A percentile compares a stretch with the other conserved stretches of the same genome.
Conservation (phyloP, 352 stramenopile genomes). For the Thalassiosira hispida region DNA sequence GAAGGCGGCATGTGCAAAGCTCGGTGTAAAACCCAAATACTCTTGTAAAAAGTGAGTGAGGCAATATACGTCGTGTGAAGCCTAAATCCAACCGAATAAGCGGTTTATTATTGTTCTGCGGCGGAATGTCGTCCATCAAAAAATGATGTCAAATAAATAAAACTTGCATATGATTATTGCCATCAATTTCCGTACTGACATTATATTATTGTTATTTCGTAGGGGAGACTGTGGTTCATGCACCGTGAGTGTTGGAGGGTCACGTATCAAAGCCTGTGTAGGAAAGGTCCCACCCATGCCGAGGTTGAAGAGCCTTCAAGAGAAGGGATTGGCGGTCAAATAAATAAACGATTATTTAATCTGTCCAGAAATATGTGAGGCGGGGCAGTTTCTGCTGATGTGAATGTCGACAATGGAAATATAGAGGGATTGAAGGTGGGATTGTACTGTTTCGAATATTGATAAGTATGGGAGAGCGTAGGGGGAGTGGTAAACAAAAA, state of each 20-base stretch:
- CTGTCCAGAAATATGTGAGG: no score
- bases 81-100: no score
- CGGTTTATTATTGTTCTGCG: no score
- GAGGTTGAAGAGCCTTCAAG: slow-evolving; percentile 76
- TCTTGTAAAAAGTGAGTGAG: slow-evolving; percentile 75
- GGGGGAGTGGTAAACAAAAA: no score
- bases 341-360: slow-evolving; percentile 37
- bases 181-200: not conserved
- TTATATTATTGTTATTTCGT: not conserved
- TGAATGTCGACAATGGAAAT: no score
- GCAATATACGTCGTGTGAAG: not conserved
- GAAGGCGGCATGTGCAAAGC: slow-evolving; percentile 56
- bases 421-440: no score
- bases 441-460: no score
- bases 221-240: slow-evolving; percentile 62
- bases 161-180: not conserved
- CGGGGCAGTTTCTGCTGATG: no score
- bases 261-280: slow-evolving; percentile 72
- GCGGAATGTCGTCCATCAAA: no score
- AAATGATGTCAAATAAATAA: no score
- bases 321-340: slow-evolving; percentile 76
- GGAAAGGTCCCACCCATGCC: slow-evolving; percentile 77
- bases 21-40: slow-evolving; percentile 80
- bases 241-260: slow-evolving; percentile 54
- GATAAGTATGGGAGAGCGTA: no score